Evolutionary conservation across 805 yeast species (phyloP), one percentile per base, ranked within the genome.

Genomic region (Yarrowia sp.): DNA sequence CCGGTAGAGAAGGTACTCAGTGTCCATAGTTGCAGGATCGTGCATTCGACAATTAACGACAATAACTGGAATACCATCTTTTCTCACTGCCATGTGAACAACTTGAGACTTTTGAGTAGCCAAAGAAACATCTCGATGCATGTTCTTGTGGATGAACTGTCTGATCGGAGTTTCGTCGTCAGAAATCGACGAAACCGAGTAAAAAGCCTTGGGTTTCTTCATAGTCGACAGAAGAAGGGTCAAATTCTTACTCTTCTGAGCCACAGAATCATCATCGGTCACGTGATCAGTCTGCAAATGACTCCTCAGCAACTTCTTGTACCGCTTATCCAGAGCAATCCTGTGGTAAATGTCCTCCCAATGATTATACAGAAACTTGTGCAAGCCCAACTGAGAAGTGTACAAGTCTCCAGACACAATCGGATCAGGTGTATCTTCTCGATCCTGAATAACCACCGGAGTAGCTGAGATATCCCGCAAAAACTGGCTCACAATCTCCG

Each of bases 41-140:
- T 72, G 67, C 42, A 83, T 77, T 17, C 80, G 74, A 8, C 72
- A 67, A 80, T 79, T 47, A 84, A 82, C 31, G 3, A 87, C 84
- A 32, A 89, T 76, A 18, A 86, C 80, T 0, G 95, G 96, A 0
- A 84, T 75, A 13, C 96, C 96, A 71, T 89, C 96, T 42, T 82
- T 79, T 41, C 88, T 84, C 14, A 88, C 83, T 1, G 89, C 84
- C 67, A 85, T 90, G 61, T 83, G 85, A 10, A 89, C 80, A 41
- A 86, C 76, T 0, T 80, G 77, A 4, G 61, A 39, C 33, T 41
- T 38, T 13, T 55, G 61, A 5, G 61, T n/a, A 5, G 45, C 47
- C 10, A 41, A 2, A 6, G 47, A 39, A 4, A 55, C 61, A 5
- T 55, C 61, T 13, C 75, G 69, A 14, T 83, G 83, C 22, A 77